phyloP scores from a whole-genome alignment of 2,329 filamentous ascomycete species.

The Calonectria montana region DNA sequence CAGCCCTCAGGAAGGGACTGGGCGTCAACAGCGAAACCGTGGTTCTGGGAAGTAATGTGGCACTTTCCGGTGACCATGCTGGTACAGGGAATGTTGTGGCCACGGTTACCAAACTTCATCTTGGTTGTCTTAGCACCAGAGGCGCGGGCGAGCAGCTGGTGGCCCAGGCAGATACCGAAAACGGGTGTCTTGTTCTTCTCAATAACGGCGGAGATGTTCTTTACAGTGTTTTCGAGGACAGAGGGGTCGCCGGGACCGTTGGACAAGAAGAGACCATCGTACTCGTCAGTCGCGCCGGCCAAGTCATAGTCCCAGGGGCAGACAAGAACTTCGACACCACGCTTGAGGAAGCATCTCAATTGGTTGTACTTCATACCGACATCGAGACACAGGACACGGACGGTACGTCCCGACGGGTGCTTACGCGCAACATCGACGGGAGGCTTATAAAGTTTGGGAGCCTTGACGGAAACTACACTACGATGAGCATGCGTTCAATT shows the following conservation, averaged over 20 bases:
- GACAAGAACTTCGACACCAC: slow-evolving; percentile 93
- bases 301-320: slow-evolving; percentile 98
- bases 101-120: slow-evolving; percentile 99
- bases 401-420: slow-evolving; percentile 87
- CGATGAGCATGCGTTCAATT: slow-evolving; percentile 52
- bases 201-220: slow-evolving; percentile 81
- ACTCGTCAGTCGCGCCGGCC: slow-evolving; percentile 81
- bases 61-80: slow-evolving; percentile 95
- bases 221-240: slow-evolving; percentile 81
- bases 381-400: slow-evolving; percentile 93
- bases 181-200: slow-evolving; percentile 85
- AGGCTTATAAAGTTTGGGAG: slow-evolving; percentile 87
- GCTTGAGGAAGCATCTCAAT: slow-evolving; percentile 88
- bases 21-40: slow-evolving; percentile 93
- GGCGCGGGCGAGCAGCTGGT: slow-evolving; percentile 93
- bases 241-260: slow-evolving; percentile 97
- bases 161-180: slow-evolving; percentile 96
- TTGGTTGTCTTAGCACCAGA: slow-evolving; percentile 92
- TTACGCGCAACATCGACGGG: slow-evolving; percentile 77
- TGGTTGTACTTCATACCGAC: slow-evolving; percentile 99
- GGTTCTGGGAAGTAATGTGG: slow-evolving; percentile 99
- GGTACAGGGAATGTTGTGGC: slow-evolving; percentile 98
- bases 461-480: slow-evolving; percentile 83
- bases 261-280: slow-evolving; percentile 97
- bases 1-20: slow-evolving; percentile 80